Evolutionary conservation across 805 yeast genomes (phyloP).

Genomic region (Jamesozyma lodderae): DNA sequence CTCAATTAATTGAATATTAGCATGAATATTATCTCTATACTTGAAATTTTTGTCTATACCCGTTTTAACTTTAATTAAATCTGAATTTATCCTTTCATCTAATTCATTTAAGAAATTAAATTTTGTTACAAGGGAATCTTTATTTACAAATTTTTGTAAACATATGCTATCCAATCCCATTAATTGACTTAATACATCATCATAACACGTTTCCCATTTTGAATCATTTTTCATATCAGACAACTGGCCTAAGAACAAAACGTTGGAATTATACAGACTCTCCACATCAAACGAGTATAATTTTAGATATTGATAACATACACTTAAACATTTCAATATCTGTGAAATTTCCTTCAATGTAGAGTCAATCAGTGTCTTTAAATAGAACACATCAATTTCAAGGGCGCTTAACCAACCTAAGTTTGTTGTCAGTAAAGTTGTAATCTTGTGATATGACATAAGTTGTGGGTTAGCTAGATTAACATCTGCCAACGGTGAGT

Average conservation of each 20-base stretch:
- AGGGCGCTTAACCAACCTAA: slow-evolving; percentile 46
- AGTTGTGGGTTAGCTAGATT: background rate
- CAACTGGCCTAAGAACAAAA: slow-evolving; percentile 33
- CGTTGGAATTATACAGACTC: slow-evolving; percentile 34
- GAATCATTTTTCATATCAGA: slow-evolving; percentile 36
- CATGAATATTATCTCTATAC: slow-evolving; percentile 8
- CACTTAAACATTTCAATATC: slow-evolving; percentile 39
- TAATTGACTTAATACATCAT: slow-evolving; percentile 14
- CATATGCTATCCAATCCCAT: slow-evolving; percentile 4
- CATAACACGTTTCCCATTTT: slow-evolving; percentile 33
- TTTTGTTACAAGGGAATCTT: slow-evolving; percentile 3
- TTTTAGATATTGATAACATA: slow-evolving; percentile 42
- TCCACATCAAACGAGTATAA: slow-evolving; percentile 43
- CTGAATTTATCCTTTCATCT: slow-evolving; percentile 10
- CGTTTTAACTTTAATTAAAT: slow-evolving; percentile 13
- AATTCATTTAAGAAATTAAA: slow-evolving; percentile 6
- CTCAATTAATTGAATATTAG: slow-evolving; percentile 4
- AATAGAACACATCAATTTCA: slow-evolving; percentile 33
- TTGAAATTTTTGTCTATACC: slow-evolving; percentile 13
- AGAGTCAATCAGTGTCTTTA: slow-evolving; percentile 23
- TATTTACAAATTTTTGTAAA: slow-evolving; percentile 14
- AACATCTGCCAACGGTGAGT: slow-evolving; percentile 10
- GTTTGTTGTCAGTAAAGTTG: slow-evolving; percentile 36
- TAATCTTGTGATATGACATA: slow-evolving; percentile 17
- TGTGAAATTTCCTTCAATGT: slow-evolving; percentile 31